A percentile compares a stretch with the other conserved stretches of the same genome.
Evolutionary conservation across 1,139 yeast genomes (phyloP).

Genomic region (Blastobotrys arbuscula): DNA sequence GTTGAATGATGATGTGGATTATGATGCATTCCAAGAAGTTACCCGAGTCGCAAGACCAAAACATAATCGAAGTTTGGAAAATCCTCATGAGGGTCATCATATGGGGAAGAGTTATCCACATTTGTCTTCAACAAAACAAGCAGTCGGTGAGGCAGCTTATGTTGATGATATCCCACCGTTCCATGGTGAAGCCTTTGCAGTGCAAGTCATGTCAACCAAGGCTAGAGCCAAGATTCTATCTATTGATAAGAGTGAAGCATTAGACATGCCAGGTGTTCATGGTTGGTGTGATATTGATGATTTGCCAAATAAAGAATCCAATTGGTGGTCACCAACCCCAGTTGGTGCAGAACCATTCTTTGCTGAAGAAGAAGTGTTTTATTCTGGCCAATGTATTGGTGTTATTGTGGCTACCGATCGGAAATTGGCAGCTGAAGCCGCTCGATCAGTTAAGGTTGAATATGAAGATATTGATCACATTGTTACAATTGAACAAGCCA

Average conservation of each 20-base stretch:
- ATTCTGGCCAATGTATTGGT: conserved; percentile 42
- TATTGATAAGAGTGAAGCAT: conserved; percentile 37
- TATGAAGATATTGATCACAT: conserved; percentile 38
- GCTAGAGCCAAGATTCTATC: conserved; percentile 40
- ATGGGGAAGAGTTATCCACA: conserved; percentile 40
- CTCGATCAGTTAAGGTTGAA: conserved; percentile 39
- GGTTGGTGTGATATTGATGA: conserved; percentile 41
- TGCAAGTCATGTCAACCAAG: conserved; percentile 39
- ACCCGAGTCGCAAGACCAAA: conserved; percentile 34
- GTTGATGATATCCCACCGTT: conserved; percentile 41
- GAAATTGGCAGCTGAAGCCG: conserved; percentile 40
- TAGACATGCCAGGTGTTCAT: conserved; percentile 38
- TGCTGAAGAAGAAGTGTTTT: conserved; percentile 39
- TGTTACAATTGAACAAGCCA: conserved; percentile 41
- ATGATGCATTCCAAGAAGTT: conserved; percentile 35
- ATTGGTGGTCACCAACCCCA: conserved; percentile 39
- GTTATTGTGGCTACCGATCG: conserved; percentile 38
- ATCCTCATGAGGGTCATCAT: conserved; percentile 35
- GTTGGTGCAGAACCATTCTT: conserved; percentile 40
- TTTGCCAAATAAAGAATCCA: conserved; percentile 35
- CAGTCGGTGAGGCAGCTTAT: conserved; percentile 42
- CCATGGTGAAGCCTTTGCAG: conserved; percentile 39
- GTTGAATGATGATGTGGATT: conserved; percentile 5
- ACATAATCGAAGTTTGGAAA: conserved; percentile 37
- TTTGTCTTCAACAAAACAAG: conserved; percentile 41